Evolutionary conservation across 192 early-diverging fungal genomes (phyloP).

Genomic region (Podila epigama): DNA sequence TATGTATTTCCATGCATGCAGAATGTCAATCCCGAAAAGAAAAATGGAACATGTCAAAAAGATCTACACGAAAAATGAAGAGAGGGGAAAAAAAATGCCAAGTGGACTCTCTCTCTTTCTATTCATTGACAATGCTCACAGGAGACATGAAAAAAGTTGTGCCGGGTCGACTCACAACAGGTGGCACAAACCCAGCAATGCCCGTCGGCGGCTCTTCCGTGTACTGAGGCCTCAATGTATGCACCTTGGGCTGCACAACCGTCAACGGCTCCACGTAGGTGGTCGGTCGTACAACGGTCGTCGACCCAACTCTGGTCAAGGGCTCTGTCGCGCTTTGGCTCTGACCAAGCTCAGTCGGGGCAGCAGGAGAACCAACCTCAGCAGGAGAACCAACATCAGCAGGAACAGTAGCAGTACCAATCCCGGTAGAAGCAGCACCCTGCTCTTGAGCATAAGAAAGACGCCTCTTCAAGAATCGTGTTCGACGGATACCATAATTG

Average conservation of each 20-base stretch:
- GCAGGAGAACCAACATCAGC: neutral
- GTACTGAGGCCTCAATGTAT: too few relatives aligned
- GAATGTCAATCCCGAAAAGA: too few relatives aligned
- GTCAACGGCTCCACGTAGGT: conserved; percentile 35
- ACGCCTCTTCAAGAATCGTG: neutral
- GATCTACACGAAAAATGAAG: too few relatives aligned
- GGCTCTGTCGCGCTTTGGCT: conserved; percentile 7
- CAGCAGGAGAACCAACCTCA: conserved; percentile 1
- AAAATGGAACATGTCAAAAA: too few relatives aligned
- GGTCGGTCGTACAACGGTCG: conserved; percentile 20
- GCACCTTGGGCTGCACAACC: conserved; percentile 26
- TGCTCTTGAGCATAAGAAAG: neutral
- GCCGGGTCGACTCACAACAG: neutral
- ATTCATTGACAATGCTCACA: neutral
- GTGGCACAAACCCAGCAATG: neutral
- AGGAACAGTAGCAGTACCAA: too few relatives aligned
- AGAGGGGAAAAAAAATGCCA: too few relatives aligned
- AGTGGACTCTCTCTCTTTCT: too few relatives aligned
- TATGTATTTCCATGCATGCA: too few relatives aligned
- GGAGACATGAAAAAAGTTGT: neutral
- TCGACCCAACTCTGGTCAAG: conserved; percentile 14
- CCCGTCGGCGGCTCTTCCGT: too few relatives aligned
- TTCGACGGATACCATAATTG: neutral
- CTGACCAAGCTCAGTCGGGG: neutral
- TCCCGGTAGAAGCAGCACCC: too few relatives aligned